phyloP scores from a whole-genome alignment of 2,329 filamentous ascomycete genomes.

The Fusarium armeniacum region DNA sequence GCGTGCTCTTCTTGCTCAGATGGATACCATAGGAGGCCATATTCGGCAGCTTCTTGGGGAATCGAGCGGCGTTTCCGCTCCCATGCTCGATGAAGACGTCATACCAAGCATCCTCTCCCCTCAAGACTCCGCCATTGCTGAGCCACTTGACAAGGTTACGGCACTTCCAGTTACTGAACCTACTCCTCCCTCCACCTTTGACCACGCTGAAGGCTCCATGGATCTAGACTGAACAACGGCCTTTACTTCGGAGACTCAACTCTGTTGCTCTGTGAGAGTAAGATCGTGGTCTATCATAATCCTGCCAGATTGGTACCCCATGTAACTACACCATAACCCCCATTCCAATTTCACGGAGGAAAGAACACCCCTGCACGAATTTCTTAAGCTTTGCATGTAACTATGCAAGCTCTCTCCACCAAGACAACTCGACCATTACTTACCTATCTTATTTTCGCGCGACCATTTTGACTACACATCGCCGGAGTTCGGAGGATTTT shows the following conservation, averaged over 20 bases:
- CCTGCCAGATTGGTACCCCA: conserved; percentile 38
- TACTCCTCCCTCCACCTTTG: conserved; percentile 58
- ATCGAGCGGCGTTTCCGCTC: conserved; percentile 38
- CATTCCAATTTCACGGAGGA: conserved; percentile 32
- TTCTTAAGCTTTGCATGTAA: conserved; percentile 14
- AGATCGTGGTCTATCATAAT: conserved; percentile 26
- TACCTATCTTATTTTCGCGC: conserved; percentile 15
- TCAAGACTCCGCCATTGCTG: conserved; percentile 50
- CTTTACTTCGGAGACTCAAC: conserved; percentile 1
- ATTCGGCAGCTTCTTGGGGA: conserved; percentile 60
- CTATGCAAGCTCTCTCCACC: conserved; percentile 3
- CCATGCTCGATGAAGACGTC: conserved; percentile 44
- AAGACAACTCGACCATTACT: conserved; percentile 9
- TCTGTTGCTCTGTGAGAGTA: conserved; percentile 16
- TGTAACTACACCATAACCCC: conserved; percentile 41
- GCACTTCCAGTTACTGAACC: conserved; percentile 55
- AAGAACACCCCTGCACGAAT: conserved; percentile 34
- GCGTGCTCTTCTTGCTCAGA: conserved; percentile 63
- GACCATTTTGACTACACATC: conserved; percentile 39
- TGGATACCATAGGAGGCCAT: conserved; percentile 60
- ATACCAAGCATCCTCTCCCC: conserved; percentile 49
- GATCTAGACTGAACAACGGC: conserved; percentile 55
- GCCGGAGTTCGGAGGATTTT: conserved; percentile 44
- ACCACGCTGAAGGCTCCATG: conserved; percentile 57
- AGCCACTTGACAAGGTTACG: conserved; percentile 52